Evolutionary conservation across 2,329 filamentous ascomycete genomes (phyloP).

Genomic region (Clathrospora elynae): DNA sequence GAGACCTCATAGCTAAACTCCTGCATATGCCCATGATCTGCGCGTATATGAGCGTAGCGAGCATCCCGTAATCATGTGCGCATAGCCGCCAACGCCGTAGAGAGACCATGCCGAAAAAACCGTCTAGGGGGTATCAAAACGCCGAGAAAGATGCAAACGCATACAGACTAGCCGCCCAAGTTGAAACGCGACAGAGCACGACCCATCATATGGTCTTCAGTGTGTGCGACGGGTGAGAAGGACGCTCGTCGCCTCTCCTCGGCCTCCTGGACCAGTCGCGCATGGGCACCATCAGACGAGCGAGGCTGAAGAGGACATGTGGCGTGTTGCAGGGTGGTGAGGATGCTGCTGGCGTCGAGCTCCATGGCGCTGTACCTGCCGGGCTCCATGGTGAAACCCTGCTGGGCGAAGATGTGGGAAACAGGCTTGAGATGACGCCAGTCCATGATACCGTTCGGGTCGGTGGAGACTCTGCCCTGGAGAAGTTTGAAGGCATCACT

Average conservation of each 20-base stretch:
- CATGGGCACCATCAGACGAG: constrained; percentile 37
- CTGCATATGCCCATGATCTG: too few species aligned
- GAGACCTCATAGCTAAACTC: too few species aligned
- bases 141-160: too few species aligned
- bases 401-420: constrained; percentile 15
- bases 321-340: constrained; percentile 43
- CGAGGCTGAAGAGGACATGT: constrained; percentile 36
- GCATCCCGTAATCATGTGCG: too few species aligned
- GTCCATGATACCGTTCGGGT: constrained; percentile 34
- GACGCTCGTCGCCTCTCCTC: constrained; percentile 33
- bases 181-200: constrained; percentile 9
- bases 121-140: too few species aligned
- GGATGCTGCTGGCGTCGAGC: constrained; percentile 45
- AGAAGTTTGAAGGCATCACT: constrained; percentile 44
- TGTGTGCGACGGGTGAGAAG: constrained; percentile 23
- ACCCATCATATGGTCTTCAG: constrained; percentile 9
- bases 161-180: constrained; percentile 4
- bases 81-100: too few species aligned
- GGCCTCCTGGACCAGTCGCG: constrained; percentile 36
- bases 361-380: constrained; percentile 46
- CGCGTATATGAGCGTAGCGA: too few species aligned
- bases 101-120: too few species aligned
- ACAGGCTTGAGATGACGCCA: constrained; percentile 42
- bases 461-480: constrained; percentile 41
- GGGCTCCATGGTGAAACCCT: constrained; percentile 31